Evolutionary conservation across 169 alveolate genomes (phyloP).

Genomic region (Plasmodium adleri): DNA sequence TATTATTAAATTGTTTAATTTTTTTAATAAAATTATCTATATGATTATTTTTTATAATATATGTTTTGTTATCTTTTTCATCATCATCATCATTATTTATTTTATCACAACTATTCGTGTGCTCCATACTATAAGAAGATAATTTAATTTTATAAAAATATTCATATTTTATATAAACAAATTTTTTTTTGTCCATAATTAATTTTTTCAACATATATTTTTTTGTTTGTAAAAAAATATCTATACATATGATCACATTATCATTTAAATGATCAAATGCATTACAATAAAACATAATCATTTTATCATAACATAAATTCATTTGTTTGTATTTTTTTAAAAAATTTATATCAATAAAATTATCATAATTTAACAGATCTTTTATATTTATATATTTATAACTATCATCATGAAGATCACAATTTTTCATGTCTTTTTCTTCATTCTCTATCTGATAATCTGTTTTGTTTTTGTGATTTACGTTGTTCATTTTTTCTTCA

Average conservation of each 20-base stretch:
- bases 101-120: neutral
- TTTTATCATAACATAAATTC: conserved; percentile 33
- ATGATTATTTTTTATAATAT: neutral
- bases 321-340: conserved; percentile 7
- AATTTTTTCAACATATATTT: conserved; percentile 41
- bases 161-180: conserved; percentile 30
- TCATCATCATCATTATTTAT: neutral
- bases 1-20: neutral
- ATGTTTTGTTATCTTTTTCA: neutral
- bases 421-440: neutral
- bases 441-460: neutral
- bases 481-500: neutral
- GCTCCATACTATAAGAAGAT: neutral
- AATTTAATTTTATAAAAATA: neutral
- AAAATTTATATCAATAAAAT: conserved; percentile 11
- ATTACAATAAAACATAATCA: conserved; percentile 55
- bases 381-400: neutral
- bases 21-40: neutral
- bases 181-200: conserved; percentile 11
- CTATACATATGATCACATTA: conserved; percentile 54
- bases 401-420: neutral
- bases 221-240: conserved; percentile 35
- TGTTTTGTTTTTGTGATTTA: neutral
- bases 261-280: conserved; percentile 15
- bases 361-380: neutral